These are phyloP conservation scores for Saccharomycopsis hybrid DNA, from an alignment of 1,139 yeast genomes.

Conservation along the genomic window DNA sequence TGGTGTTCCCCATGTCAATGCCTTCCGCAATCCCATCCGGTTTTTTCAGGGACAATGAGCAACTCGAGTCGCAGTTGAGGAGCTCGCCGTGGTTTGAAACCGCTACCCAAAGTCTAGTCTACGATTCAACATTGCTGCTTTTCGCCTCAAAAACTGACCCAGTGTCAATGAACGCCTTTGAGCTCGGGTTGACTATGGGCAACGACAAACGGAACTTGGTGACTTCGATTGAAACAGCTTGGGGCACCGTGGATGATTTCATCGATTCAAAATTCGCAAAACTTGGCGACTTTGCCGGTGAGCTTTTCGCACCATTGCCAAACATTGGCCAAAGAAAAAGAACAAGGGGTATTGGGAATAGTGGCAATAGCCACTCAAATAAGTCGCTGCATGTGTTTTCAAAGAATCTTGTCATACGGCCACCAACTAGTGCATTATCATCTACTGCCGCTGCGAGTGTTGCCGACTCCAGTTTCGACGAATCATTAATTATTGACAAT, in stretches of 20 bases:
- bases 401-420: slow-evolving; percentile 30
- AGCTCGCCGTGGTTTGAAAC: slow-evolving; percentile 37
- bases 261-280: slow-evolving; percentile 20
- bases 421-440: slow-evolving; percentile 17
- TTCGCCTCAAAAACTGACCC: slow-evolving; percentile 24
- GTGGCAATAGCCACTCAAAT: too few relatives aligned
- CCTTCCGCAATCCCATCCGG: slow-evolving; percentile 23
- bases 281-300: slow-evolving; percentile 23
- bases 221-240: slow-evolving; percentile 1
- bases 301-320: slow-evolving; percentile 24
- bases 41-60: slow-evolving; percentile 23
- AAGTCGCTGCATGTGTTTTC: slow-evolving; percentile 30
- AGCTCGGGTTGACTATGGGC: slow-evolving; percentile 7
- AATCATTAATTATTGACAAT: slow-evolving; percentile 14
- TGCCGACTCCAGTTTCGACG: slow-evolving; percentile 7
- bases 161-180: slow-evolving; percentile 19
- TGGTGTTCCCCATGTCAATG: slow-evolving; percentile 44
- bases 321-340: too few relatives aligned
- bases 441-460: too few relatives aligned
- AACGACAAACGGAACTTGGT: slow-evolving; percentile 12
- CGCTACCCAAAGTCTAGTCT: slow-evolving; percentile 28
- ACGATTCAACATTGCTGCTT: slow-evolving; percentile 27
- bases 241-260: slow-evolving; percentile 5
- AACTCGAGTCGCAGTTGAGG: not conserved
- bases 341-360: too few relatives aligned